Evolutionary conservation across 805 yeast genomes (phyloP).

Genomic region (Danielozyma ontarioensis): DNA sequence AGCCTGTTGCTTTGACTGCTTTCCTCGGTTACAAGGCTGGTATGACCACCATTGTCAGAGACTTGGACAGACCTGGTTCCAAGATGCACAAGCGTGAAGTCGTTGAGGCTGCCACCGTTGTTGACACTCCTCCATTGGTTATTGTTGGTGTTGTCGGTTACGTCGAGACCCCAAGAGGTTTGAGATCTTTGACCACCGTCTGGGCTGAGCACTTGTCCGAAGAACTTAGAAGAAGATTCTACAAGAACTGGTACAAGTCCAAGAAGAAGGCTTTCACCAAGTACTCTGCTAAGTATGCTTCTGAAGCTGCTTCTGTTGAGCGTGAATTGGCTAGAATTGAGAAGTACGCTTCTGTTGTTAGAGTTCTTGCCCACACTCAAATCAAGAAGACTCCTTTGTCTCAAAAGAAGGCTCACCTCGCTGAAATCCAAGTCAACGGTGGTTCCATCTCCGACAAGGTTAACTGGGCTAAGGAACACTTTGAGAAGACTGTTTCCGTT

Average conservation of each 20-base stretch:
- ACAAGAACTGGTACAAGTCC: conserved; percentile 99
- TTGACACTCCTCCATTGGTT: conserved; percentile 98
- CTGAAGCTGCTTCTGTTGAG: conserved; percentile 81
- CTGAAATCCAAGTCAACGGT: conserved; percentile 99
- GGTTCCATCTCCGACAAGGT: conserved; percentile 97
- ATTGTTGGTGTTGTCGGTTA: conserved; percentile 99
- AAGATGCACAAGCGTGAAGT: conserved; percentile 99
- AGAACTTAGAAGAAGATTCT: conserved; percentile 99
- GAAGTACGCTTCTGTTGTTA: conserved; percentile 97
- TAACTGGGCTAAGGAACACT: conserved; percentile 97
- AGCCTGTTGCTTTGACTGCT: conserved; percentile 98
- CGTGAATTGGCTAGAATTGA: conserved; percentile 97
- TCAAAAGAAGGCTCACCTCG: conserved; percentile 99
- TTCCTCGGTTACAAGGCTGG: conserved; percentile 99
- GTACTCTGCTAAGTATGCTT: conserved; percentile 97
- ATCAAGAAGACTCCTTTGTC: conserved; percentile 97
- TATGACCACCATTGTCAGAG: conserved; percentile 99
- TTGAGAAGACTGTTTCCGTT: conserved; percentile 97
- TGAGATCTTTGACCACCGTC: conserved; percentile 98
- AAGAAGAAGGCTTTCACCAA: conserved; percentile 99
- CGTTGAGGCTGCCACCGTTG: conserved; percentile 98
- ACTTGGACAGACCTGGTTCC: conserved; percentile 99
- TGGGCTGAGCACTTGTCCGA: conserved; percentile 99
- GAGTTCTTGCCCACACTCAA: conserved; percentile 99
- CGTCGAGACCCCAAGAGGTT: conserved; percentile 99